A percentile compares a stretch with the other conserved stretches of the same genome.
Conservation (phyloP, 176 grass and related monocot species). For the Triticum timopheevii region DNA sequence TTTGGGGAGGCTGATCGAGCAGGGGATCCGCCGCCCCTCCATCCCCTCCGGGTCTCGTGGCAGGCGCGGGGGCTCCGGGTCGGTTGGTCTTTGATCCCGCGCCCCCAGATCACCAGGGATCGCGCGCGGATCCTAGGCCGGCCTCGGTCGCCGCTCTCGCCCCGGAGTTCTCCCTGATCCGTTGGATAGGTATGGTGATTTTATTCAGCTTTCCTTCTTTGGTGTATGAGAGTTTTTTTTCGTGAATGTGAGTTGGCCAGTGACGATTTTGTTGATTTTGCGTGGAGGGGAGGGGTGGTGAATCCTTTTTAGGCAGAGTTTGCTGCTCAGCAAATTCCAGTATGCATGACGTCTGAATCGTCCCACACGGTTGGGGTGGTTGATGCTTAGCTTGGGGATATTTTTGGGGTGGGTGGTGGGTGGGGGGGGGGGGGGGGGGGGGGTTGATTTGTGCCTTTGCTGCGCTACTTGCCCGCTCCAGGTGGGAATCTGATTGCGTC, state of each 20-base stretch:
- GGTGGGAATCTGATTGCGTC: not conserved
- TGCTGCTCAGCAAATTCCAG: not conserved
- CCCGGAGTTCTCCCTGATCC: conserved; percentile 6
- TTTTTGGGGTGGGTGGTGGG: not conserved
- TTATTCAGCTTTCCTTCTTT: not conserved
- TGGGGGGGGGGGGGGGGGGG: too few relatives aligned
- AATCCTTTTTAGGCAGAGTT: not conserved
- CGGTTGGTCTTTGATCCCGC: not conserved
- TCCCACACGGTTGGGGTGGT: not conserved
- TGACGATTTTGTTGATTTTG: not conserved
- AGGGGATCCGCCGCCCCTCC: conserved; percentile 3
- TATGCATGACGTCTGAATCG: not conserved
- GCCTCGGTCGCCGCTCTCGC: not conserved
- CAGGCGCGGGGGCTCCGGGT: not conserved
- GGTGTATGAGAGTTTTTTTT: not conserved
- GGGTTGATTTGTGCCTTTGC: not conserved
- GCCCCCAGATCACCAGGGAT: not conserved
- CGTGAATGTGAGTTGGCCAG: conserved; percentile 5
- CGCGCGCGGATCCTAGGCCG: conserved; percentile 15
- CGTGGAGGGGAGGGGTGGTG: not conserved
- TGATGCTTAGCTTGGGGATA: not conserved
- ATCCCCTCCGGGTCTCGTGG: conserved; percentile 1
- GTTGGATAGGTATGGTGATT: conserved; percentile 20
- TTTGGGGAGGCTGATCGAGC: conserved; percentile 24
- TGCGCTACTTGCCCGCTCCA: not conserved